These are phyloP conservation scores for Prunella vulgaris DNA, from an alignment of 257 asterid genomes.

Conservation along the genomic window DNA sequence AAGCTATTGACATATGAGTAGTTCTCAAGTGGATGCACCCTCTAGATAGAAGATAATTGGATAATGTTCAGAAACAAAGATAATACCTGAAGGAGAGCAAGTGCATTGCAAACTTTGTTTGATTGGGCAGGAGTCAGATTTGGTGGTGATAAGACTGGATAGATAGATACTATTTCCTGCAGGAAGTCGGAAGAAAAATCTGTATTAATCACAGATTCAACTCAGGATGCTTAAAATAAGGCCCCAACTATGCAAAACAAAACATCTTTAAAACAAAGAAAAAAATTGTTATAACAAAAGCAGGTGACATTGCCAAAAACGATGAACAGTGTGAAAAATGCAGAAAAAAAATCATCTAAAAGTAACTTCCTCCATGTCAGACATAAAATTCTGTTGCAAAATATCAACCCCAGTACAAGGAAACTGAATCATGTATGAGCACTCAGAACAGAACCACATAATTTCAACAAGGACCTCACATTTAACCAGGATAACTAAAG, in stretches of 20 bases:
- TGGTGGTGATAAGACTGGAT: slow-evolving; percentile 95
- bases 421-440: background rate
- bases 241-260: slow-evolving; percentile 4
- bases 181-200: slow-evolving; percentile 8
- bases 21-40: background rate
- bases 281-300: background rate
- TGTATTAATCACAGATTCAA: background rate
- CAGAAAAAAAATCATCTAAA: background rate
- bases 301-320: background rate
- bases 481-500: background rate
- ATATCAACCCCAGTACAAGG: background rate
- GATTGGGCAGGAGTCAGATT: slow-evolving; percentile 89
- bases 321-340: background rate
- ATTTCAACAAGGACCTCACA: too few relatives aligned
- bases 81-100: slow-evolving; percentile 92
- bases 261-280: background rate
- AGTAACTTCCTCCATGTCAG: background rate
- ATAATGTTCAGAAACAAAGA: slow-evolving; percentile 10
- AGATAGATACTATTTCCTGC: slow-evolving; percentile 92
- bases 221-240: slow-evolving; percentile 7
- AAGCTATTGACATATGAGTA: background rate
- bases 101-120: slow-evolving; percentile 94
- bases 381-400: slow-evolving; percentile 10
- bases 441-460: background rate
- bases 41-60: background rate